phyloP scores from a whole-genome alignment of 1,284 basidiomycete species.

The Ustilago loliicola region DNA sequence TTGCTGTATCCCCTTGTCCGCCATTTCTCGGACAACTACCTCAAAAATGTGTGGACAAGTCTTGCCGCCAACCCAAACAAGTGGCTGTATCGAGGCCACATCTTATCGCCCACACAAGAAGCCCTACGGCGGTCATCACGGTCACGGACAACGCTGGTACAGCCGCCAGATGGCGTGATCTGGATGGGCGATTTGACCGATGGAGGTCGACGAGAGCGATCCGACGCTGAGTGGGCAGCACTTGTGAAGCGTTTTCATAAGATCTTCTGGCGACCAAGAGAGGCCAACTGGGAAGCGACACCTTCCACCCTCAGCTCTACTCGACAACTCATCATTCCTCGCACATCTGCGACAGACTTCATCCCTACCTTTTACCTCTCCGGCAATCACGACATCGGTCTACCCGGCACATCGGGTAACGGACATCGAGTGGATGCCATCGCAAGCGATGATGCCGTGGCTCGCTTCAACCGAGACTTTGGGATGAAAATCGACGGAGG shows the following conservation, averaged over 20 bases:
- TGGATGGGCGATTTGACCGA: conserved; percentile 60
- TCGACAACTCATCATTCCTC: conserved; percentile 28
- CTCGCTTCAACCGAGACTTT: conserved; percentile 37
- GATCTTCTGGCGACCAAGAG: conserved; percentile 41
- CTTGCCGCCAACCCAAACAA: conserved; percentile 45
- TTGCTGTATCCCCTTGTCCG: conserved; percentile 37
- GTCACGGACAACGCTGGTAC: conserved; percentile 12
- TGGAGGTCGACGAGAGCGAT: conserved; percentile 38
- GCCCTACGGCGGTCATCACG: neutral
- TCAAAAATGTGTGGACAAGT: conserved; percentile 48
- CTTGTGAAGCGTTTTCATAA: conserved; percentile 38
- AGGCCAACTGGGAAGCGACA: conserved; percentile 36
- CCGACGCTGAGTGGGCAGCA: conserved; percentile 27
- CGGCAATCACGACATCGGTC: conserved; percentile 63
- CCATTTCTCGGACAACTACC: conserved; percentile 53
- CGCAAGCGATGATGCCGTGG: conserved; percentile 35
- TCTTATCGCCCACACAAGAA: conserved; percentile 17
- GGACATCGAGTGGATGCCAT: conserved; percentile 21
- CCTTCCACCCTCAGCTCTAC: conserved; percentile 25
- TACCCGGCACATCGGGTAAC: conserved; percentile 26
- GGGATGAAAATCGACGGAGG: conserved; percentile 34
- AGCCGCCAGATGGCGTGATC: conserved; percentile 48
- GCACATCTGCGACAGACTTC: conserved; percentile 25
- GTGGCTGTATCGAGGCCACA: conserved; percentile 30
- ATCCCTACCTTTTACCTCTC: conserved; percentile 51